These are phyloP conservation scores for Colletotrichum lentis DNA, from an alignment of 2,329 filamentous ascomycete species.

Conservation along the genomic window DNA sequence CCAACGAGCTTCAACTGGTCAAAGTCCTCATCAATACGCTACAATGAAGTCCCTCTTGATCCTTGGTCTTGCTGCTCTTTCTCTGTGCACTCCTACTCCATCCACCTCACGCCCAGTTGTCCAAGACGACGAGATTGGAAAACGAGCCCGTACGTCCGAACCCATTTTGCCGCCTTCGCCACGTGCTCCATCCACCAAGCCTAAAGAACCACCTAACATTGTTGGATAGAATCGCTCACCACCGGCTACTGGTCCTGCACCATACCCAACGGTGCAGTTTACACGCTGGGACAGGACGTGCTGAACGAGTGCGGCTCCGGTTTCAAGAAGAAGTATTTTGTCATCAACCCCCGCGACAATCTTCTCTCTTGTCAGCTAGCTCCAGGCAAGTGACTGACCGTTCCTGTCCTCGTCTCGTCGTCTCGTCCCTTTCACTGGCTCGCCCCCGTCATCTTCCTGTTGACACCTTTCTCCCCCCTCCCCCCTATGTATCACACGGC, in stretches of 20 bases:
- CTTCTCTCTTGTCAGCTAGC: neutral
- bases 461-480: neutral
- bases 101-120: neutral
- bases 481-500: neutral
- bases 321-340: neutral
- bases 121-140: neutral
- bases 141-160: neutral
- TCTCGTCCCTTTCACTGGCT: neutral
- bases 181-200: neutral
- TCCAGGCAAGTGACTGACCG: neutral
- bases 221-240: neutral
- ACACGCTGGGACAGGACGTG: neutral
- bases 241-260: slow-evolving; percentile 3
- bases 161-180: neutral
- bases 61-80: neutral
- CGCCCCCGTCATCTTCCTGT: neutral
- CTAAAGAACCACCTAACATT: neutral
- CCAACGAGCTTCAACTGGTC: too few relatives aligned
- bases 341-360: neutral
- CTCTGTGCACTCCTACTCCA: neutral
- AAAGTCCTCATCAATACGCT: too few relatives aligned
- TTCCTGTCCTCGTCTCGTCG: neutral
- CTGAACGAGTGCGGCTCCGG: neutral
- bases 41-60: neutral
- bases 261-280: neutral